phyloP scores from a whole-genome alignment of 2,329 filamentous ascomycete species.

The Cyanodermella asteris region DNA sequence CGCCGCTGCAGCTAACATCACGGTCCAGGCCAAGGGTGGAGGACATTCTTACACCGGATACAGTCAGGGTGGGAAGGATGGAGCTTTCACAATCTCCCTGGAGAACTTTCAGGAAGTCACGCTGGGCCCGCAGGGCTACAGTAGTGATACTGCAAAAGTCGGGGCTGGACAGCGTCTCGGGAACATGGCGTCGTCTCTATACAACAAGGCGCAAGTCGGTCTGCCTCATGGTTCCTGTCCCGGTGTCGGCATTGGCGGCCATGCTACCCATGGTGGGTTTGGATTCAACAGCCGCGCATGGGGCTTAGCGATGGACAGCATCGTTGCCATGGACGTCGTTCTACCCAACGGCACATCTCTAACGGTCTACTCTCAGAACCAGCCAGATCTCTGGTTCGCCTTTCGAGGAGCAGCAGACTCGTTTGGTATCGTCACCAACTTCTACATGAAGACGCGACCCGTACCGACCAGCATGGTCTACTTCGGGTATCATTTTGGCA shows the following conservation, averaged over 20 bases:
- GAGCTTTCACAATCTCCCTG: constrained; percentile 14
- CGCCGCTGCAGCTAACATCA: constrained; percentile 19
- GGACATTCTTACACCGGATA: constrained; percentile 28
- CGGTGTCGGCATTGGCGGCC: constrained; percentile 18
- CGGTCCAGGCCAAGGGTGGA: constrained; percentile 29
- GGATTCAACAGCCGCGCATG: constrained; percentile 24
- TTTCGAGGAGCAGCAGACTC: constrained; percentile 17
- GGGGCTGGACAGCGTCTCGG: constrained; percentile 15
- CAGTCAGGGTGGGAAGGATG: constrained; percentile 15
- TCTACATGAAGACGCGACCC: constrained; percentile 16
- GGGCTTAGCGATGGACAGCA: constrained; percentile 29
- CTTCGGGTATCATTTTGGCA: constrained; percentile 8
- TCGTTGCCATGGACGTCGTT: constrained; percentile 27
- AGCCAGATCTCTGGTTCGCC: constrained; percentile 16
- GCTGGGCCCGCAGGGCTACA: constrained; percentile 13
- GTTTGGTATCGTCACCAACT: constrained; percentile 18
- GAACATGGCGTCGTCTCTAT: constrained; percentile 14
- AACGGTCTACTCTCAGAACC: constrained; percentile 11
- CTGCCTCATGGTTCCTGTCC: constrained; percentile 19
- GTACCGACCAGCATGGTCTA: constrained; percentile 13
- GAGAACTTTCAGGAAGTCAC: constrained; percentile 14
- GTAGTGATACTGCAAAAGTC: constrained; percentile 16
- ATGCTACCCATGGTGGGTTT: constrained; percentile 18
- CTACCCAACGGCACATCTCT: constrained; percentile 18
- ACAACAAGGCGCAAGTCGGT: constrained; percentile 13